Evolutionary conservation across 169 alveolate species (phyloP), one percentile per base, ranked within the genome.

Genomic region (Eimeria maxima): DNA sequence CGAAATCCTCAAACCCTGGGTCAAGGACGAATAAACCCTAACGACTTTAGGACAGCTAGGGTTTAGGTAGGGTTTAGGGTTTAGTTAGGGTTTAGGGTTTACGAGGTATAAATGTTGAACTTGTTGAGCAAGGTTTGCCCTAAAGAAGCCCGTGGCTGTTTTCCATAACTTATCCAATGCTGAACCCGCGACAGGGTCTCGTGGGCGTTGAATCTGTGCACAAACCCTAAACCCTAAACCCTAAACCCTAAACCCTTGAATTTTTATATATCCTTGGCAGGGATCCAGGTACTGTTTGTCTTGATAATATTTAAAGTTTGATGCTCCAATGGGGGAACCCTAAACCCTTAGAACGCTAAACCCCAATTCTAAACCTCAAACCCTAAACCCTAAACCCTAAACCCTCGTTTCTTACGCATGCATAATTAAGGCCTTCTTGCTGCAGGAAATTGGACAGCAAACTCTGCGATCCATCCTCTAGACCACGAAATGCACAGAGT

Each of bases 211-310:
- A 57, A 42, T 18, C 87, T 76, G 67, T 3, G 18, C 67, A 14
- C 67, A 76, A 69, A 69, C 80, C 80, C 80, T 69, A 69, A 69
- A 69, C 80, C 80, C 80, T 69, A 69, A 69, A 69, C 80, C 80
- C 80, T 69, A 69, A 69, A 69, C 80, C 80, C 80, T 69, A 69
- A 69, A 69, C 80, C 80, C 80, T 69, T n/a, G n/a, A 69, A 69
- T 27, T 47, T 10, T 47, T 69, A 33, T 13, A 5, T 18, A 3
- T 57, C 67, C 24, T 57, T 57, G 67, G 18, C 24, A 57, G 18
- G 67, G 67, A 18, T 57, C n/a, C 67, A 57, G 18, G 67, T 13
- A 24, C n/a, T 18, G 10, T 24, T 57, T 57, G 67, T 57, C 67
- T 57, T 18, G 67, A 57, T 6, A 13, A 53, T 53, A 6, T 53